Base-by-base conservation (phyloP, 495 filamentous ascomycete species). In the Tuber melanosporum region DNA sequence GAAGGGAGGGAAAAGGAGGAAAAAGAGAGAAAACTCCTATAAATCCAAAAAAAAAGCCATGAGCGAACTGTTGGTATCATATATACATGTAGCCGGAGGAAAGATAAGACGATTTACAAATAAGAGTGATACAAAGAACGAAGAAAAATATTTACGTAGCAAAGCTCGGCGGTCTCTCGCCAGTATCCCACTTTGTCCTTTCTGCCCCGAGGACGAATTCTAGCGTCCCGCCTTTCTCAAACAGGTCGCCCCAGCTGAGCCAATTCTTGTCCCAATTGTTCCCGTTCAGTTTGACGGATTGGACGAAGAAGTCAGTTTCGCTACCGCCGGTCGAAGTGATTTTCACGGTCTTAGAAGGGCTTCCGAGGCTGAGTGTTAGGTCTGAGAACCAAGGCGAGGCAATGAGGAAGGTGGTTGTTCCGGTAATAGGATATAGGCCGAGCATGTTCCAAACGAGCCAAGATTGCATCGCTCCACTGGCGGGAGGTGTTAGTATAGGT, bases 371-470 rank as follows among this genome's bases (percentile, higher is more conserved):
- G 83, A 92, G 87, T 6, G 86, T 88, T 57, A 91, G 82, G 75
- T 90, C 85, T 0, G 83, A 80, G 83, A 92, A 90, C 89, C 89
- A 91, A 0, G 90, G 90, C 17, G 88, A 89, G 0, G 85, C 88
- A 76, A 92, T 83, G 36, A 92, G 86, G 80, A 92, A 92, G 5
- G 88, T 89, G 0, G 90, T 89, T 81, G 91, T 89, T 1, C 88
- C 89, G 10, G 88, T 89, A 36, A 92, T 85, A 0, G 90, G 91
- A 80, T 91, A 92, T 22, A 92, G 87, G 0, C 91, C 91, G n/a
- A 92, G 85, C 85, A 92, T 90, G 74, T 89, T 89, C 90, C 90
- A 92, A 39, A 92, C 80, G 20, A 91, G 84, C 88, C 89, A 92
- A 20, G 86, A 87, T 82, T 92, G 89, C 89, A 92, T 91, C 14